Base-by-base conservation (phyloP, 768 basidiomycete species). In the Inosperma sp. region DNA sequence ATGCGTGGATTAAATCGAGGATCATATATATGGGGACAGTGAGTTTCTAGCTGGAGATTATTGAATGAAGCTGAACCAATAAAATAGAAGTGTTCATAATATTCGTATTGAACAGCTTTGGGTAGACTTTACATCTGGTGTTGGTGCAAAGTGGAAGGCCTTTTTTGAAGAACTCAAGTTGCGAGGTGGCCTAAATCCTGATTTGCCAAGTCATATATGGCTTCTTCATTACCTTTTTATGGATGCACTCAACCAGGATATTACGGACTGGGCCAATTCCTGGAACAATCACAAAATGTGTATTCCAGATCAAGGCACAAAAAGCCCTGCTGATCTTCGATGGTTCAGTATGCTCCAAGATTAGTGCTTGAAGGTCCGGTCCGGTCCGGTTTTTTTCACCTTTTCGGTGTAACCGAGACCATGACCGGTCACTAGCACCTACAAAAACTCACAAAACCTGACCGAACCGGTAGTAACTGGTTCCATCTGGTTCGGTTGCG, bases 1-100 rank as follows among this genome's bases (percentile, higher is more conserved):
- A 21, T 46, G 4, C 16, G 57, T 7, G 67, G 67, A 4, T 13
- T 31, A 2, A 51, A 40, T 5, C 21, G 58, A 8, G 65, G 66
- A 1, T 72, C 68, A 2, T 75, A 72, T 41, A 73, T 73, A 7
- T 72, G 65, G 63, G 71, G 72, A 23, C 35, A 60, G 68, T 68
- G 52, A 37, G 59, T 39, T 7, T 35, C 3, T 2, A 37, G 25
- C n/a, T 5, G 30, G 13, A 9, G 42, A 30, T 25, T 34, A 21
- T 17, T 31, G 30, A 49, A 19, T 23, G 35, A 27, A 19, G 21
- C 30, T 27, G 33, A 36, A 36, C 7, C 21, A 42, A 3, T 43
- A 19, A 17, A 35, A 8, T 44, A 72, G 71, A 36, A 70, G 67
- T 57, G 67, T 74, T 10, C 67, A 75, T 51, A 75, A 73, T 7